Evolutionary conservation across 805 yeast genomes (phyloP), one percentile per base, ranked within the genome.

Genomic region (Wickerhamomyces tratensis): DNA sequence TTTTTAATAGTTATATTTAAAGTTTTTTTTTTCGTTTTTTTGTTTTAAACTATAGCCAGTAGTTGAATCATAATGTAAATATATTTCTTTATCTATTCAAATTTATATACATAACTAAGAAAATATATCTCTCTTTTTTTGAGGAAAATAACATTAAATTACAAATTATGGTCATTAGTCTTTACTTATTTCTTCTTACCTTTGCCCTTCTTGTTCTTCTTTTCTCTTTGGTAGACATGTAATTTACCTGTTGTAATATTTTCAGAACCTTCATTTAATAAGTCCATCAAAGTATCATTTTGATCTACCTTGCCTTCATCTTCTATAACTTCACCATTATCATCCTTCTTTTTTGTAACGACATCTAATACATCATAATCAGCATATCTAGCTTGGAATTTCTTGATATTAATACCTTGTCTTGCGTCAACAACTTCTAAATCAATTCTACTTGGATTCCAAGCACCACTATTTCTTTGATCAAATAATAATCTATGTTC

Each of bases 371-470:
- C 49, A 38, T 57, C 64, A 39, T 52, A 51, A 39, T 60, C 64
- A 45, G 52, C 56, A 61, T 56, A 57, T 9, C 51, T 31, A 3
- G 7, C 6, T 6, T 77, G 82, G 71, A 84, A 85, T 61, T 75
- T 81, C 61, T 74, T 79, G 55, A 89, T 66, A 61, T 80, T 82
- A 53, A 95, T 95, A 41, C 86, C 81, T 12, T 93, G 85, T 59
- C 78, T 85, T n/a, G 85, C 82, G 62, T 86, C 95, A 33, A 77
- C 72, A 38, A 80, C 74, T 41, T 75, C 75, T 53, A 86, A 68
- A 61, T 87, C 93, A 25, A 84, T 76, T 64, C 89, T 78, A 48
- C 84, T 76, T 41, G 88, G 86, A 63, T 93, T 93, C 96, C 97
- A 93, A 43, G 85, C 62, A 33, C 88, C 78, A 54, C 77, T 79